Evolutionary conservation across 2,329 filamentous ascomycete genomes (phyloP), one percentile per base, ranked within the genome.

Genomic region (Madurella fahalii): DNA sequence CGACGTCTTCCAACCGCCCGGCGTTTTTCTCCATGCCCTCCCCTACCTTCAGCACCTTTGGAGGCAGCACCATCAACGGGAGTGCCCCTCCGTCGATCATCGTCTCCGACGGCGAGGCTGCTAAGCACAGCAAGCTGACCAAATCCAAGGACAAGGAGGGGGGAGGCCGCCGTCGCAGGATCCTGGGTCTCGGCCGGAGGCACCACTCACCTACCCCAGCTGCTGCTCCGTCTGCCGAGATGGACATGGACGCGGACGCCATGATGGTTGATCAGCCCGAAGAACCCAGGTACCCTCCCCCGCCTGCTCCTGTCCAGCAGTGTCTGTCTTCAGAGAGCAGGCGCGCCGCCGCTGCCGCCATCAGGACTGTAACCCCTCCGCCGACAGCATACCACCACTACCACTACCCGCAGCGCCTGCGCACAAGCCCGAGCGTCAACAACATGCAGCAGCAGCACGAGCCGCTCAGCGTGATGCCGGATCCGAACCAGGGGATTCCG

Each of bases 401-500:
- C 25, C 49, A 53, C 43, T 40, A 39, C 20, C 44, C 42, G 25
- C 32, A 48, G 31, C 44, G 45, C 49, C 18, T 48, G 18, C 44
- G 31, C 44, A 31, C 31, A 18, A 47, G 11, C 44, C 44, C 31
- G 20, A 31, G n/a, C 40, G 30, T n/a, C 31, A 49, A 13, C 15
- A 20, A 12, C 34, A 42, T 17, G 40, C 43, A 53, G 17, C 15
- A 56, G 53, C 49, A 66, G 61, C 52, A 56, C 2, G 60, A 59
- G 41, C 65, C 69, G 32, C 65, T 79, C 48, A 68, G 70, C 25
- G 69, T 77, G 32, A 68, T 76, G 32, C 72, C 77, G 5, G 74
- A 77, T 60, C 69, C 65, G 45, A 78, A 79, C 59, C 69, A 72
- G 37, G 77, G 76, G 15, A 75, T 77, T 44, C 75, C 76, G 2